These are phyloP conservation scores for Blastocystis hominis DNA, from an alignment of 352 stramenopile genomes.

Conservation along the genomic window DNA sequence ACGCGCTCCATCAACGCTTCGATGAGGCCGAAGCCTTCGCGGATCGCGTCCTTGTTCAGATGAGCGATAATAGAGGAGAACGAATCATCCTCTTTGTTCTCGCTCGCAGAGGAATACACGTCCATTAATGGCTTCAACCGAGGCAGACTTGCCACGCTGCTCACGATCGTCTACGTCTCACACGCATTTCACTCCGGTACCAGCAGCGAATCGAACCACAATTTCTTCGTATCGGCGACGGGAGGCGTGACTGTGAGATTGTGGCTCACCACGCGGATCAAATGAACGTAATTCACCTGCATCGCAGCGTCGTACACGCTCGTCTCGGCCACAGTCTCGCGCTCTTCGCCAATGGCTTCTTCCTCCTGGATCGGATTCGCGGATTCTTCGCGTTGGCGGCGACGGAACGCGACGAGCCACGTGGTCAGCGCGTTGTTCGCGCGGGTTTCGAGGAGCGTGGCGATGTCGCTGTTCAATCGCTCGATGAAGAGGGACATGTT, in stretches of 20 bases:
- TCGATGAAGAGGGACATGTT: conserved; percentile 64
- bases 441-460: conserved; percentile 62
- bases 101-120: conserved; percentile 66
- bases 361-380: conserved; percentile 57
- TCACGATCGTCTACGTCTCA: conserved; percentile 68
- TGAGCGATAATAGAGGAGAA: conserved; percentile 64
- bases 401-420: conserved; percentile 63
- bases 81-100: conserved; percentile 6
- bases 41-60: conserved; percentile 64
- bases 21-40: conserved; percentile 71
- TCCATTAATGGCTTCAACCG: conserved; percentile 68
- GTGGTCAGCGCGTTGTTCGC: conserved; percentile 59
- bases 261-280: conserved; percentile 90
- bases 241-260: conserved; percentile 86
- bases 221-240: conserved; percentile 77
- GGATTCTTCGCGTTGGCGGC: background rate
- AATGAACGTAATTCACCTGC: conserved; percentile 66
- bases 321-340: background rate
- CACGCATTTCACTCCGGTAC: background rate
- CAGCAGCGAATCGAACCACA: conserved; percentile 81
- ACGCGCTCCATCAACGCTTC: conserved; percentile 73
- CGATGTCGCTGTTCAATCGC: conserved; percentile 62
- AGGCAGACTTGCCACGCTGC: conserved; percentile 80
- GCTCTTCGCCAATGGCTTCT: conserved; percentile 60
- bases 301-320: conserved; percentile 60